These are phyloP conservation scores for Neonectria punicea DNA, from an alignment of 2,329 filamentous ascomycete species.

Conservation along the genomic window DNA sequence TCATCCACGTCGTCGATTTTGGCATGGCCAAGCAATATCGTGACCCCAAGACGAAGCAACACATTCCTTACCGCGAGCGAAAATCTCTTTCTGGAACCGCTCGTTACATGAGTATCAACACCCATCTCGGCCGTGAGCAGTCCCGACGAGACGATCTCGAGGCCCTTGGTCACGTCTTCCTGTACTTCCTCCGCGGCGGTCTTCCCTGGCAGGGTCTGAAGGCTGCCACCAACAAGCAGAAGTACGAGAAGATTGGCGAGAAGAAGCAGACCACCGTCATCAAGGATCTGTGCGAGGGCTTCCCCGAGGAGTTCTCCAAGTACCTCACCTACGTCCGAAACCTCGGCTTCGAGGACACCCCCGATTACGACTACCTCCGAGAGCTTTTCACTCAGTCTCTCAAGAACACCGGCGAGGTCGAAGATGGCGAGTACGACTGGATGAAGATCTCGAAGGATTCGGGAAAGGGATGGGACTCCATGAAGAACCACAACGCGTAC, in stretches of 20 bases:
- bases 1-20: conserved; percentile 98
- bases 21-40: conserved; percentile 99
- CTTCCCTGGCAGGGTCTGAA: conserved; percentile 79
- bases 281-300: conserved; percentile 96
- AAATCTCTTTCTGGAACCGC: conserved; percentile 97
- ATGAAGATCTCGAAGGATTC: conserved; percentile 90
- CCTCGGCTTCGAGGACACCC: conserved; percentile 97
- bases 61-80: conserved; percentile 96
- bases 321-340: conserved; percentile 98
- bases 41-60: conserved; percentile 98
- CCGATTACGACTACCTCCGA: conserved; percentile 97
- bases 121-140: conserved; percentile 94
- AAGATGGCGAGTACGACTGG: conserved; percentile 99
- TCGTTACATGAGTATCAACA: conserved; percentile 99
- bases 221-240: conserved; percentile 87
- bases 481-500: conserved; percentile 72
- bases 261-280: conserved; percentile 99
- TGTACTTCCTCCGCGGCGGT: conserved; percentile 78
- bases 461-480: conserved; percentile 87
- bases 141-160: conserved; percentile 96
- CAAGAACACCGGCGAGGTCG: conserved; percentile 92
- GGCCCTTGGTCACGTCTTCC: conserved; percentile 80
- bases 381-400: conserved; percentile 96
- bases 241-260: conserved; percentile 99
- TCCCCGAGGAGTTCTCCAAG: conserved; percentile 97